Base-by-base conservation (phyloP, 1,284 basidiomycete genomes). In the Tetrapyrgos nigripes region DNA sequence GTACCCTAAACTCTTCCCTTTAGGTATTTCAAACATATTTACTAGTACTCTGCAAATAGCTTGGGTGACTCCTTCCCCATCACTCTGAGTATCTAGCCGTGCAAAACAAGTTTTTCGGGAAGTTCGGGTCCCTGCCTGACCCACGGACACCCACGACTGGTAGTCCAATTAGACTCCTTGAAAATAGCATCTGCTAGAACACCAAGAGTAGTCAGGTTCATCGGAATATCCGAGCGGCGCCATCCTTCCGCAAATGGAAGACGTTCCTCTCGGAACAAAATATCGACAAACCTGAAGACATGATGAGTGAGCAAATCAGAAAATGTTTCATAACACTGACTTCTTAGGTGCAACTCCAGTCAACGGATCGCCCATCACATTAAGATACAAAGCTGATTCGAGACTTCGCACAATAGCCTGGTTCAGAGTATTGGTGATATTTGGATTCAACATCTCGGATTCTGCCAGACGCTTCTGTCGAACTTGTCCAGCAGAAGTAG, bases 311-410 rank as follows among this genome's bases (percentile, higher is more conserved):
- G 33, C 27, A 1, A 2, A 28, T 23, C n/a, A 3, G 13, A 45
- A 43, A 50, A 49, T n/a, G n/a, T n/a, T n/a, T n/a, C n/a, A 21
- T 11, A 33, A 4, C 11, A 56, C 66, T 13, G 28, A 67, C 63
- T 65, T 33, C 47, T 68, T 68, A 1, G 65, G 65, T 6, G 66
- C 66, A 13, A 63, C 55, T 5, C 64, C 64, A 13, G 64, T 63
- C 1, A 49, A 13, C 2, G 51, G 23, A 24, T 67, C 51, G 4
- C 66, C 66, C 66, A 67, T 67, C 14, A 64, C 57, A 28, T 49
- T 58, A 27, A 67, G 31, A 28, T 66, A 66, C n/a, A 67, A 47
- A 6, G 53, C 52, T 0, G 61, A 61, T 24, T 67, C 66, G 17
- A 54, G 45, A 4, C 43, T 56, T 19, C 64, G 55, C 6, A 65